Base-by-base conservation (phyloP, 352 stramenopile genomes). In the Pythium aquatile region DNA sequence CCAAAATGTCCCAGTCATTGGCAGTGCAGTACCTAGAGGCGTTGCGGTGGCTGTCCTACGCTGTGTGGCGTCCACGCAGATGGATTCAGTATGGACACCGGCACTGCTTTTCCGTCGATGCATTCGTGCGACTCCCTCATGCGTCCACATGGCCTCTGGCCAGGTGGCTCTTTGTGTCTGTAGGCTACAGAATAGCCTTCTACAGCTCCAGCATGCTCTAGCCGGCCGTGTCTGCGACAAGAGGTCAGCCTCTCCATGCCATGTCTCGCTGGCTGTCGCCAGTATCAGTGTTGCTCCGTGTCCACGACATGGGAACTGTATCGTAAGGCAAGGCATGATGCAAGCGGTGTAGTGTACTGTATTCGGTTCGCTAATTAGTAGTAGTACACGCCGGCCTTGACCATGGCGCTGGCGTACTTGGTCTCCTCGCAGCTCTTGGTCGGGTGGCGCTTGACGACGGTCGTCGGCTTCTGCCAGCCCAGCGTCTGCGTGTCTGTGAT, bases 321-420 rank as follows among this genome's bases (percentile, higher is more conserved):
- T 35, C 20, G 20, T 24, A 24, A 24, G 20, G 20, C 20, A 24
- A 24, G 20, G 20, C 20, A 24, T 24, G 32, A 37, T 10, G 32
- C 32, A 37, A 37, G 9, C 9, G 32, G 32, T 37, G 32, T 37
- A 9, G 32, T 37, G 32, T 37, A 9, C 5, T 37, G 32, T 37
- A 5, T 24, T 24, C 20, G 20, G 20, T 30, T 26, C 17, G 14
- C 10, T 40, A 24, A 53, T 55, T 78, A 91, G 64, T 87, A 87
- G 68, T 91, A 91, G 68, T 88, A 88, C 44, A 88, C 78, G 39
- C 79, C 81, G 2, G 79, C 81, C 61, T 91, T 91, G 63, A 88
- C 76, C 79, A 88, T 91, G 54, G 79, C 81, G 70, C 77, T 85
- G 29, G 81, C 79, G 66, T 77, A 88, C 28, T 73, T 69, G 8